These are phyloP conservation scores for Calonectria crousiana DNA, from an alignment of 2,329 filamentous ascomycete species.

Conservation along the genomic window DNA sequence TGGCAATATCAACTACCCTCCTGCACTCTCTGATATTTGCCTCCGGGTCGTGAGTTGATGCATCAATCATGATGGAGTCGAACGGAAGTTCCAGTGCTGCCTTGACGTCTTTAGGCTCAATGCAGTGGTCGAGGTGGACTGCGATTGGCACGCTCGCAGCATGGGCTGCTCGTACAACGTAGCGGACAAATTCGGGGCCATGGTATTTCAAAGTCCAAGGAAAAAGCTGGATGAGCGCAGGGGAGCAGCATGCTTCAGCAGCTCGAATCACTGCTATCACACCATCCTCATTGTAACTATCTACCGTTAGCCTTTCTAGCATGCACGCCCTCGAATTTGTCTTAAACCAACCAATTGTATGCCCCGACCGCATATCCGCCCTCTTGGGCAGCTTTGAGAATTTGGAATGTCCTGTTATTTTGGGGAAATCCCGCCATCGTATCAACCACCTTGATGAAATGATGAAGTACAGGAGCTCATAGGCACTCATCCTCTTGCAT, in stretches of 20 bases:
- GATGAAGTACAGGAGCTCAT: not conserved
- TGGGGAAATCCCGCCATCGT: constrained; percentile 29
- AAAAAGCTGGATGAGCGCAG: constrained; percentile 74
- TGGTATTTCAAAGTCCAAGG: constrained; percentile 74
- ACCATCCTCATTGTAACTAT: constrained; percentile 69
- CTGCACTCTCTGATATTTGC: constrained; percentile 71
- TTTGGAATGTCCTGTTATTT: constrained; percentile 45
- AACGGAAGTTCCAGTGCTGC: constrained; percentile 57
- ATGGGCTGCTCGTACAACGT: constrained; percentile 61
- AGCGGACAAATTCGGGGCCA: constrained; percentile 59
- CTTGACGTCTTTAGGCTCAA: constrained; percentile 43
- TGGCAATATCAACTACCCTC: constrained; percentile 69
- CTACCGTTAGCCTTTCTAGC: not conserved
- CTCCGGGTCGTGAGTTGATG: constrained; percentile 72
- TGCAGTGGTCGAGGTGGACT: constrained; percentile 71
- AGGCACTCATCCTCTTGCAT: not conserved
- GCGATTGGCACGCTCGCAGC: constrained; percentile 64
- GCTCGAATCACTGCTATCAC: constrained; percentile 72
- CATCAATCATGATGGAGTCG: constrained; percentile 76
- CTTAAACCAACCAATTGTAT: constrained; percentile 56
- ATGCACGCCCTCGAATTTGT: not conserved
- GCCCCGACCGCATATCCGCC: constrained; percentile 59
- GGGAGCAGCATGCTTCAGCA: constrained; percentile 69
- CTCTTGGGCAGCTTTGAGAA: constrained; percentile 59
- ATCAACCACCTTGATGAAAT: not conserved